Evolutionary conservation across 1,284 basidiomycete species (phyloP).

Genomic region (Farysia itapuensis): DNA sequence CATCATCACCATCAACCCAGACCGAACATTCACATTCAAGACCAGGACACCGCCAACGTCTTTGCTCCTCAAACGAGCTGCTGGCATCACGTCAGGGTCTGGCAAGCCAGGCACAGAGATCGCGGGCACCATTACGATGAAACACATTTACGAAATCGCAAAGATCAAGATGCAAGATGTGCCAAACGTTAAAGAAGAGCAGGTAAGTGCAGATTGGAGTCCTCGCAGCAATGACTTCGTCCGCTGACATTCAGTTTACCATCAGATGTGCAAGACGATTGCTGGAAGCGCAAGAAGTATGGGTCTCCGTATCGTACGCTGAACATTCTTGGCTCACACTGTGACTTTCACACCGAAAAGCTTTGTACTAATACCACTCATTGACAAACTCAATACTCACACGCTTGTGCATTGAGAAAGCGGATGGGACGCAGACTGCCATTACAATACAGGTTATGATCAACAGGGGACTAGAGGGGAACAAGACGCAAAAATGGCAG

Average conservation of each 20-base stretch:
- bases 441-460: too few species aligned
- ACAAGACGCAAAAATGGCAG: background rate
- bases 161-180: slow-evolving; percentile 88
- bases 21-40: slow-evolving; percentile 87
- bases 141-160: slow-evolving; percentile 98
- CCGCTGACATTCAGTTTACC: too few species aligned
- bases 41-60: slow-evolving; percentile 74
- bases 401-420: too few species aligned
- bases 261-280: slow-evolving; percentile 51
- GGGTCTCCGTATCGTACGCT: slow-evolving; percentile 45
- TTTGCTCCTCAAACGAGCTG: slow-evolving; percentile 82
- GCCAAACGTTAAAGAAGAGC: slow-evolving; percentile 46
- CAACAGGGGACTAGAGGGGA: background rate
- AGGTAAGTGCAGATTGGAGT: too few species aligned
- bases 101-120: slow-evolving; percentile 70
- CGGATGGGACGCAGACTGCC: too few species aligned
- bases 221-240: too few species aligned
- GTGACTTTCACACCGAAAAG: background rate
- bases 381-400: background rate
- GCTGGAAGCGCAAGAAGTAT: slow-evolving; percentile 44
- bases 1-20: slow-evolving; percentile 86
- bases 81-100: slow-evolving; percentile 82
- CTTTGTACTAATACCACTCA: background rate
- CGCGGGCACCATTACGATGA: slow-evolving; percentile 82
- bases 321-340: background rate